These are phyloP conservation scores for Kazachstania taianensis DNA, from an alignment of 805 yeast species.

Conservation along the genomic window DNA sequence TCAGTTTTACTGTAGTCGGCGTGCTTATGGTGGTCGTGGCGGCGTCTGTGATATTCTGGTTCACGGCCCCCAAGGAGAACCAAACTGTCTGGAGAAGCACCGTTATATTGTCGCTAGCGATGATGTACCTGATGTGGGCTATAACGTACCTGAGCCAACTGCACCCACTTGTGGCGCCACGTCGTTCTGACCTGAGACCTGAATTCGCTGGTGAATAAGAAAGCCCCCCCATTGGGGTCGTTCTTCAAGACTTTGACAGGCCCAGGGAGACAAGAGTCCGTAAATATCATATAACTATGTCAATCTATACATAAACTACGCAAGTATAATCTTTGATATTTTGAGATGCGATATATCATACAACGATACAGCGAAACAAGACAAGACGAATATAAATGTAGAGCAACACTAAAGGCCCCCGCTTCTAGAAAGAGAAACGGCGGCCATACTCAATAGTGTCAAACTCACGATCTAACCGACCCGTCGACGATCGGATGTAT, in stretches of 20 bases:
- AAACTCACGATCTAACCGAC: background rate
- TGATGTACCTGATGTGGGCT: slow-evolving; percentile 89
- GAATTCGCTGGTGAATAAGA: slow-evolving; percentile 35
- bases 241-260: no score
- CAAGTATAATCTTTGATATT: no score
- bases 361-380: background rate
- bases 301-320: background rate
- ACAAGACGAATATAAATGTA: background rate
- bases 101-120: slow-evolving; percentile 53
- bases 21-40: slow-evolving; percentile 50
- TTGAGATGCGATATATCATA: no score
- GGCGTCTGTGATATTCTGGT: slow-evolving; percentile 65
- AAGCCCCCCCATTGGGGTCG: no score
- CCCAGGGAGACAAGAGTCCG: no score
- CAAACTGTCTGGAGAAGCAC: slow-evolving; percentile 70
- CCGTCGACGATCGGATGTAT: slow-evolving; percentile 34
- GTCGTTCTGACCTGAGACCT: slow-evolving; percentile 82
- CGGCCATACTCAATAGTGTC: no score
- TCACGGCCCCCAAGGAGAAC: slow-evolving; percentile 74
- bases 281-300: background rate
- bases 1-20: slow-evolving; percentile 62
- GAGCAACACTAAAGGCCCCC: no score
- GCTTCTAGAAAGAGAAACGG: no score
- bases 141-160: slow-evolving; percentile 76
- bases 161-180: slow-evolving; percentile 87